phyloP scores from a whole-genome alignment of 345 rosid species.

The Viola odorata region DNA sequence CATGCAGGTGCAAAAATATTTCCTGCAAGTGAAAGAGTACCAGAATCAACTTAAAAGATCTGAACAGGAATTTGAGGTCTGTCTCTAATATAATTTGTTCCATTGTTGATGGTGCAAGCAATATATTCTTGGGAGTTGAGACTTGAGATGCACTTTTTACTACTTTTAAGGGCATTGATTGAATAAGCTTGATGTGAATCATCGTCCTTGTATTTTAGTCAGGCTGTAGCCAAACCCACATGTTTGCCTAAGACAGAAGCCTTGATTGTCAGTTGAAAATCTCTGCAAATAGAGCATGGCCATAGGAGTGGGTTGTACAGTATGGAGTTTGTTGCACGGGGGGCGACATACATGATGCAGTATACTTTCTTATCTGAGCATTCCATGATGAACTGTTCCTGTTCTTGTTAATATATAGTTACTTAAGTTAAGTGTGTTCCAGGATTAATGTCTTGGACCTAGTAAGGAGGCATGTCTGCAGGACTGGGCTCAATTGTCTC shows the following conservation, averaged over 20 bases:
- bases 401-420: no score
- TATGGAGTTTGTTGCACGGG: no score
- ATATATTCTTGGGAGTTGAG: not conserved
- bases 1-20: slow-evolving; percentile 62
- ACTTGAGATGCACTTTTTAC: not conserved
- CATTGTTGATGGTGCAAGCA: not conserved
- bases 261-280: not conserved
- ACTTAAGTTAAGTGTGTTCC: no score
- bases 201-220: not conserved
- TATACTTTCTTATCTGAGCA: no score
- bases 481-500: no score
- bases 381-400: no score
- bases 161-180: not conserved
- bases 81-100: slow-evolving; percentile 9
- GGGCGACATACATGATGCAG: not conserved
- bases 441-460: no score
- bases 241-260: no score
- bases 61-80: slow-evolving; percentile 80
- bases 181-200: not conserved
- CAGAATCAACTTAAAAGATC: slow-evolving; percentile 50
- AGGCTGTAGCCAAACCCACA: no score
- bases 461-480: no score
- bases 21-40: slow-evolving; percentile 57
- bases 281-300: not conserved
- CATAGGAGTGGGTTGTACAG: not conserved